Conservation (phyloP, 2,329 filamentous ascomycete species). For the Hypoxylon sp. region DNA sequence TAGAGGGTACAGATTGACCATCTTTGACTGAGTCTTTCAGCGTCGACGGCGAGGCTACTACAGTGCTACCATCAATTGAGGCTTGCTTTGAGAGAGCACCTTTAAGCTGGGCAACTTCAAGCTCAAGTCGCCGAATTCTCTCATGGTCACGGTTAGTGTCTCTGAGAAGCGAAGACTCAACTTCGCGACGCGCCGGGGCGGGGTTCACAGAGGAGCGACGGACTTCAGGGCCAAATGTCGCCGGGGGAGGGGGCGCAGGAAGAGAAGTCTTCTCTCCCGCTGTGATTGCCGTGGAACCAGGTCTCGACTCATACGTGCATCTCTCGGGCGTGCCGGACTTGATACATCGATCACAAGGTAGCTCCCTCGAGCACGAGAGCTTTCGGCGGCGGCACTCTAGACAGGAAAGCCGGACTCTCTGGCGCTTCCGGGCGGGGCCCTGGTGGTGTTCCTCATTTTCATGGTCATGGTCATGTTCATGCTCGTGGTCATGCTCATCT, state of each 20-base stretch:
- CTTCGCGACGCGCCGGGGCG: conserved; percentile 54
- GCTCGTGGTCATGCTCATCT: conserved; percentile 42
- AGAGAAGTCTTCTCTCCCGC: conserved; percentile 60
- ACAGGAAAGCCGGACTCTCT: conserved; percentile 70
- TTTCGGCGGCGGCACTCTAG: conserved; percentile 72
- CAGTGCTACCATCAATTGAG: conserved; percentile 65
- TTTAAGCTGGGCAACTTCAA: conserved; percentile 70
- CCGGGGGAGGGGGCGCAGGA: conserved; percentile 60
- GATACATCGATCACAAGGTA: conserved; percentile 72
- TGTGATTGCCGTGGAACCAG: conserved; percentile 51
- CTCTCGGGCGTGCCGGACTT: conserved; percentile 71
- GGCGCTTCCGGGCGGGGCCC: conserved; percentile 66
- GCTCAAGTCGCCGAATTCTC: conserved; percentile 69
- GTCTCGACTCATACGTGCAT: conserved; percentile 69
- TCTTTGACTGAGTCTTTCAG: conserved; percentile 59
- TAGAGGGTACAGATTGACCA: conserved; percentile 54
- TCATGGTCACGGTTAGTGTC: conserved; percentile 65
- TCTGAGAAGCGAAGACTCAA: conserved; percentile 53
- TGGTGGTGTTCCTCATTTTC: conserved; percentile 48
- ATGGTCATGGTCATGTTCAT: conserved; percentile 43
- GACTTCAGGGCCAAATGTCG: conserved; percentile 54
- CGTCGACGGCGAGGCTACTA: conserved; percentile 61
- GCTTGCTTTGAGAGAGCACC: conserved; percentile 61
- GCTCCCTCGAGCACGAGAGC: conserved; percentile 71
- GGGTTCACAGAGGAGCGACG: conserved; percentile 46